Percentiles rank a stretch among this genome's conserved stretches.
phyloP scores from a whole-genome alignment of 179 eudicot species.

The Spergularia azorica region DNA sequence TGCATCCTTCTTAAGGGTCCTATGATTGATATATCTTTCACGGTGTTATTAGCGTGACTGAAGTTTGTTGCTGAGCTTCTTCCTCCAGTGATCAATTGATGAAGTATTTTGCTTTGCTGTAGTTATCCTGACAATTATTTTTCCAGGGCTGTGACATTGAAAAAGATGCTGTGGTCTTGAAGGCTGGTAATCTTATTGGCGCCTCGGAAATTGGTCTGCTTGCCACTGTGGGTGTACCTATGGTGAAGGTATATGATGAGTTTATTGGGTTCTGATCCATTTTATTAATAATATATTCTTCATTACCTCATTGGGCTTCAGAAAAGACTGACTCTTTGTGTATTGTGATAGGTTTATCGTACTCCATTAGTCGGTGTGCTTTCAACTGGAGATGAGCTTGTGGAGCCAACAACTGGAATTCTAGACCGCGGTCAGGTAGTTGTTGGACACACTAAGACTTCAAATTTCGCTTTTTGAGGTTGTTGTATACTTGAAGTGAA shows the following conservation, averaged over 20 bases:
- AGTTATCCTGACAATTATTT: constrained; percentile 9
- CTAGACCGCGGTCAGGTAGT: constrained; percentile 90
- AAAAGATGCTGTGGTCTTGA: constrained; percentile 66
- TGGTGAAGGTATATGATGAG: constrained; percentile 57
- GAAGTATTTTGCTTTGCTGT: constrained; percentile 8
- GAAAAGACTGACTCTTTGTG: constrained; percentile 25
- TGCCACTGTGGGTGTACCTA: constrained; percentile 77
- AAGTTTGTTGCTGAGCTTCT: neutral
- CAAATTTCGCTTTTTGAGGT: too few relatives aligned
- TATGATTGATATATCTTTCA: constrained; percentile 9
- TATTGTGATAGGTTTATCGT: constrained; percentile 60
- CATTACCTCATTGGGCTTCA: neutral
- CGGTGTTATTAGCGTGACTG: neutral
- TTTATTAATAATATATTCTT: constrained; percentile 2
- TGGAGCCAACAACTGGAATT: constrained; percentile 64
- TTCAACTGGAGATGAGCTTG: constrained; percentile 97
- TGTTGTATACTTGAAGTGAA: too few relatives aligned
- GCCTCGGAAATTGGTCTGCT: constrained; percentile 92
- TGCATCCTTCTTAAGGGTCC: neutral
- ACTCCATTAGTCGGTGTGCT: constrained; percentile 80
- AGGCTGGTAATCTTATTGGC: constrained; percentile 71
- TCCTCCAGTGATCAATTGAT: neutral
- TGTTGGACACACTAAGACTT: too few relatives aligned
- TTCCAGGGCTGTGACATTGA: constrained; percentile 82
- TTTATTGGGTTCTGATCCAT: constrained; percentile 1